phyloP scores from a whole-genome alignment of 1,284 basidiomycete genomes.

The Papiliotrema flavescens region DNA sequence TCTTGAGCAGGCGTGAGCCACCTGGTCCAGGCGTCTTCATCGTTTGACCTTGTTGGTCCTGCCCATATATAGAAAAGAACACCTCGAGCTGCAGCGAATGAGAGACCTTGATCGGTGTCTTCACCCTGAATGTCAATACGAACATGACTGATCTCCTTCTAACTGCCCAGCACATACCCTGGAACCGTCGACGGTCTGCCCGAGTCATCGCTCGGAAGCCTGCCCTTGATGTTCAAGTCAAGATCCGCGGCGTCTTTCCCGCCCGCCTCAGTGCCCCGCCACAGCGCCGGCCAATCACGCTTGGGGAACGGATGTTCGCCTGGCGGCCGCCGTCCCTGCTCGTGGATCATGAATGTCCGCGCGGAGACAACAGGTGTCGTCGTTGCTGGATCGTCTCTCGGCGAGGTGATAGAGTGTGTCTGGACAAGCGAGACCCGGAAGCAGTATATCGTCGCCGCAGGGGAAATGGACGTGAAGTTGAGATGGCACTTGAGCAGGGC shows the following conservation, averaged over 20 bases:
- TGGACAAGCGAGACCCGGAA: slow-evolving; percentile 17
- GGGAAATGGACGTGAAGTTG: slow-evolving; percentile 7
- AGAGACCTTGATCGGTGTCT: slow-evolving; percentile 33
- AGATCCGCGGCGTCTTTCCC: slow-evolving; percentile 14
- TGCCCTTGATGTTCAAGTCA: slow-evolving; percentile 7
- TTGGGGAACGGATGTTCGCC: slow-evolving; percentile 6
- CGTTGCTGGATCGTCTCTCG: slow-evolving; percentile 13
- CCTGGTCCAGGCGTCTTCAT: slow-evolving; percentile 19
- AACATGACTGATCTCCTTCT: background rate
- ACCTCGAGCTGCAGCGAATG: slow-evolving; percentile 35
- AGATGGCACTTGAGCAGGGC: slow-evolving; percentile 10
- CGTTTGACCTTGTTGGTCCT: slow-evolving; percentile 18
- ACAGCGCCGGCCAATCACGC: slow-evolving; percentile 9
- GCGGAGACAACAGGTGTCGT: slow-evolving; percentile 9
- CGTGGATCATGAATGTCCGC: slow-evolving; percentile 9
- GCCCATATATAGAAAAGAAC: slow-evolving; percentile 37
- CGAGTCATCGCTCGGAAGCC: slow-evolving; percentile 18
- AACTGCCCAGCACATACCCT: slow-evolving; percentile 8
- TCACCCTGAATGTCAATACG: slow-evolving; percentile 17
- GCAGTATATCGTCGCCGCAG: slow-evolving; percentile 14
- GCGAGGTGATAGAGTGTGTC: slow-evolving; percentile 18
- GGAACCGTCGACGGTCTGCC: slow-evolving; percentile 15
- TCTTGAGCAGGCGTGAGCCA: slow-evolving; percentile 22
- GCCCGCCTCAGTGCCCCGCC: slow-evolving; percentile 15
- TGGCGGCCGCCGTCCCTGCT: slow-evolving; percentile 18